phyloP scores from a whole-genome alignment of 163 green algal genomes.

The Smithsoniella earleae region DNA sequence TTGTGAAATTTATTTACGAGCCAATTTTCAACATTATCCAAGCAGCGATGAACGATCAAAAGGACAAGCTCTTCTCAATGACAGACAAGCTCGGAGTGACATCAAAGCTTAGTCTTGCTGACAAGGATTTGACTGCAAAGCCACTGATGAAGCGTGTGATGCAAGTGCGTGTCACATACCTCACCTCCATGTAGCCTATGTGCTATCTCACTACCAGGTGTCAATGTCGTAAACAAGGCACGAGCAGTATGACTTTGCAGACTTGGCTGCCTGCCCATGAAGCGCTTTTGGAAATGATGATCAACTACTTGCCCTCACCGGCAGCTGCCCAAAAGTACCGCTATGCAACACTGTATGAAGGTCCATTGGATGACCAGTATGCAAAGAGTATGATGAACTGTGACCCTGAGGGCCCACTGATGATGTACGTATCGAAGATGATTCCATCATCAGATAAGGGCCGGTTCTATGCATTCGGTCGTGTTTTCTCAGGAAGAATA shows the following conservation, averaged over 20 bases:
- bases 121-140: conserved; percentile 97
- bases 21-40: conserved; percentile 73
- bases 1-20: conserved; percentile 99
- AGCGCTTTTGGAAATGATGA: conserved; percentile 99
- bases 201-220: neutral
- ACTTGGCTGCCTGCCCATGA: conserved; percentile 89
- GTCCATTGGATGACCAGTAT: conserved; percentile 94
- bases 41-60: conserved; percentile 92
- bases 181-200: neutral
- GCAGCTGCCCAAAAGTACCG: conserved; percentile 92
- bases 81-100: conserved; percentile 86
- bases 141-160: conserved; percentile 99
- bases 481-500: conserved; percentile 94
- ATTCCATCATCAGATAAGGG: conserved; percentile 98
- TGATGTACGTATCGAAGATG: conserved; percentile 99
- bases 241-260: no score
- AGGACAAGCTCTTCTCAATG: conserved; percentile 92
- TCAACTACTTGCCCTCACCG: conserved; percentile 95
- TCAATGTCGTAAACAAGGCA: no score
- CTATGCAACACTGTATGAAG: conserved; percentile 98
- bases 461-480: conserved; percentile 98
- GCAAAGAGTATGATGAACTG: conserved; percentile 91
- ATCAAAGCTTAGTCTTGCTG: conserved; percentile 73
- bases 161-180: conserved; percentile 48
- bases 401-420: conserved; percentile 86